Evolutionary conservation across 2,329 filamentous ascomycete genomes (phyloP), one percentile per base, ranked within the genome.

Genomic region (Arthrobotrys musiformis): DNA sequence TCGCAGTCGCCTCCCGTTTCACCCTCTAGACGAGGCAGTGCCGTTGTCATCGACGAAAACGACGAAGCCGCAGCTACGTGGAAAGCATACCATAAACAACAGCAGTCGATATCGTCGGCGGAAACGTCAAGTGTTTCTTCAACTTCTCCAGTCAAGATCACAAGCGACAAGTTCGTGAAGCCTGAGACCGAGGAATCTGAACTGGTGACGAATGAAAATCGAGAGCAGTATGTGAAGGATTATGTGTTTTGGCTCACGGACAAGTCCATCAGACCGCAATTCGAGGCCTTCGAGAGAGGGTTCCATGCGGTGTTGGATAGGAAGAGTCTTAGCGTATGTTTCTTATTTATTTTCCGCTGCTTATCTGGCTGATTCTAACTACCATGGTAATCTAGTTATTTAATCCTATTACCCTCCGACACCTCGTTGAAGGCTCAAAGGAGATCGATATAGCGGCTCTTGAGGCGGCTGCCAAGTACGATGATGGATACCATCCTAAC

Each of bases 201-300:
- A 17, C 85, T 93, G n/a, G 93, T 98, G 26, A 97, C 93, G 0
- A 90, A 91, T 79, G 87, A 87, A 40, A 97, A 96, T 82, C 90
- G 93, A 50, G 86, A 90, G 63, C 87, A 89, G 30, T 99, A 93
- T 80, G 90, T 97, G 2, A 88, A 87, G 68, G 92, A 97, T 83
- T 98, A 98, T 83, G 91, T 96, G 79, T 87, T 87, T 72, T 96
- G 93, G 86, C 87, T 97, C 26, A 93, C 92, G 0, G 89, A 93
- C 81, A 87, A 91, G 40, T 95, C 93, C 0, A 86, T 98, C 46
- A 85, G 86, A 0, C 89, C 91, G 0, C 94, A 97, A 82, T 93
- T 90, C 80, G 86, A 89, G 62, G 93, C 94, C 0, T 97, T 99
- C 82, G 87, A 90, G 26, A 88, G 88, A 22, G 95, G 95, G 1